Conservation (phyloP, 805 yeast genomes). For the Priceomyces fermenticarens region DNA sequence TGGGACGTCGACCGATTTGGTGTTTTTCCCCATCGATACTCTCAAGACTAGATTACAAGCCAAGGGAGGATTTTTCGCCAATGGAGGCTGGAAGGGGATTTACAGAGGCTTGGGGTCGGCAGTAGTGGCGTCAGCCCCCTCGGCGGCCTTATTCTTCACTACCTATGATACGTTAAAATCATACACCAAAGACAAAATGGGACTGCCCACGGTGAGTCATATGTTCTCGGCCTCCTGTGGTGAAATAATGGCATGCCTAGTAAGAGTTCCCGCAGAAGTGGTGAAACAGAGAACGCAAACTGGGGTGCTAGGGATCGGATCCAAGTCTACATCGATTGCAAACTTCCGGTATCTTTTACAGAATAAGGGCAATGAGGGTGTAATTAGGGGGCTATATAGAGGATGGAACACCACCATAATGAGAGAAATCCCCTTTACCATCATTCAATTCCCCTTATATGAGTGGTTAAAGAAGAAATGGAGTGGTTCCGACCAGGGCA, state of each 20-base stretch:
- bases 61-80: slow-evolving; percentile 84
- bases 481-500: slow-evolving; percentile 34
- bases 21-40: slow-evolving; percentile 95
- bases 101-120: slow-evolving; percentile 93
- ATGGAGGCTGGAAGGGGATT: slow-evolving; percentile 92
- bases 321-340: slow-evolving; percentile 56
- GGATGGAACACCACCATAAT: slow-evolving; percentile 92
- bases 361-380: slow-evolving; percentile 76
- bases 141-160: slow-evolving; percentile 47
- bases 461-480: slow-evolving; percentile 71
- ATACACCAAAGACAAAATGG: slow-evolving; percentile 28
- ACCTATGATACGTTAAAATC: slow-evolving; percentile 78
- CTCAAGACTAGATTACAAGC: slow-evolving; percentile 93
- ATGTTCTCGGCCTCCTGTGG: slow-evolving; percentile 89
- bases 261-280: slow-evolving; percentile 96
- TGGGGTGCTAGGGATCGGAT: slow-evolving; percentile 30
- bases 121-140: slow-evolving; percentile 91
- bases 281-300: slow-evolving; percentile 90
- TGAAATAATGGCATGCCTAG: slow-evolving; percentile 88
- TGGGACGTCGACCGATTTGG: slow-evolving; percentile 92
- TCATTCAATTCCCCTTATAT: slow-evolving; percentile 92
- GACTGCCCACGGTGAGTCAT: slow-evolving; percentile 48
- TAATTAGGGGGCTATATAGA: slow-evolving; percentile 74
- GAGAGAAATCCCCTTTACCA: slow-evolving; percentile 95
- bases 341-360: slow-evolving; percentile 62